Evolutionary conservation across 2,329 filamentous ascomycete species (phyloP), one percentile per base, ranked within the genome.

Genomic region (Cladophialophora chaetospira): DNA sequence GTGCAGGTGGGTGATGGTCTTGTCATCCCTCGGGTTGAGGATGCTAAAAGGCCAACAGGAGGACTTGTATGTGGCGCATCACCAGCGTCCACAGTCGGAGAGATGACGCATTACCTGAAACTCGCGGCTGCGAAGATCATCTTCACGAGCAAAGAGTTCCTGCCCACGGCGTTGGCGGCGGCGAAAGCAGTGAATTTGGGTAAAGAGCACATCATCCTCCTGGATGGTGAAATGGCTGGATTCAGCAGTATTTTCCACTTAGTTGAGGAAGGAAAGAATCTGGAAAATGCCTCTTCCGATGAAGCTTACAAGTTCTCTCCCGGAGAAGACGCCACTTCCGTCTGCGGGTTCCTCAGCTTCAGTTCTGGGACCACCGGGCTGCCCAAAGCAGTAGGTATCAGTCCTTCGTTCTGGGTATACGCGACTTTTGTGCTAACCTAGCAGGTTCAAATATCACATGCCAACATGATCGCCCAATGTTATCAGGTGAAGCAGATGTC

Each of bases 341-440:
- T 62, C 29, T 45, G 45, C n/a, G 52, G 38, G 10, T 62, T 46
- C 38, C 80, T 95, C 61, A 93, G 93, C 71, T 94, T 93, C 72
- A 88, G 84, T 62, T 72, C 69, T 44, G 74, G 89, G 6, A 91
- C 88, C 1, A 95, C 91, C 0, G 90, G 91, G 5, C 79, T 90
- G 6, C 88, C 90, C 5, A 95, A 95, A 70, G 90, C 90, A 8
- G 90, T 94, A 38, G 80, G 80, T 77, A 79, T 81, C 47, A 70
- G 77, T 9, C 29, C 15, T 13, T 33, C n/a, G 5, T 4, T 6
- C 23, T n/a, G 17, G 9, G 19, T n/a, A 5, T 23, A 3, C 5
- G 19, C 26, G 6, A 53, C 6, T 35, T 8, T 8, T 36, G n/a
- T 5, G 13, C 42, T 55, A 28, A 47, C 17, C n/a, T 19, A 5